Percentiles rank a stretch among this genome's conserved stretches.
phyloP scores from a whole-genome alignment of 306 rosid species.

The Prosopis cineraria region DNA sequence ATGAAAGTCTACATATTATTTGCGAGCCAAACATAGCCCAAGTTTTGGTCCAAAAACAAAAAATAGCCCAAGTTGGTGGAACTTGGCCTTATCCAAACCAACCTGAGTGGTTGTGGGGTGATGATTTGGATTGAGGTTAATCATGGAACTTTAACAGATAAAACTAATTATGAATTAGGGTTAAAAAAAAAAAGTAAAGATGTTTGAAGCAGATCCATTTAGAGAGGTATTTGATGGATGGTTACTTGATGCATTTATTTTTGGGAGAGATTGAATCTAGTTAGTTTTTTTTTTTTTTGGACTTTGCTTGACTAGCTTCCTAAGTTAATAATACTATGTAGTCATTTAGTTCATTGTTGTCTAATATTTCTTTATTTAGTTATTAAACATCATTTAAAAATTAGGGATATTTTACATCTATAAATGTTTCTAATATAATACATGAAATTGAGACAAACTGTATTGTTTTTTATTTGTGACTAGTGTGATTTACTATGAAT shows the following conservation, averaged over 20 bases:
- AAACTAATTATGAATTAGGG: neutral
- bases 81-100: slow-evolving; percentile 38
- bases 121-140: neutral
- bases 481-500: no score
- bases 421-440: no score
- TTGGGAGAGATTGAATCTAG: neutral
- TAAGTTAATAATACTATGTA: neutral
- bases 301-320: neutral
- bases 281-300: neutral
- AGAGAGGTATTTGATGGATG: neutral
- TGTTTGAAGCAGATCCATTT: neutral
- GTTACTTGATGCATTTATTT: neutral
- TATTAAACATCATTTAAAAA: no score
- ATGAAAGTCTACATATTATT: neutral
- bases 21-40: neutral
- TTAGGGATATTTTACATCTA: no score
- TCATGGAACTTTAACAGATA: neutral
- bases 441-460: no score
- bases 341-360: neutral
- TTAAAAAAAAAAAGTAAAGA: neutral
- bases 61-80: neutral
- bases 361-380: no score
- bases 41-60: no score
- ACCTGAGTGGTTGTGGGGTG: neutral
- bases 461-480: no score